A percentile compares a stretch with the other conserved stretches of the same genome.
Evolutionary conservation across 1,139 yeast genomes (phyloP).

Genomic region (Saccharomyces hybrid): DNA sequence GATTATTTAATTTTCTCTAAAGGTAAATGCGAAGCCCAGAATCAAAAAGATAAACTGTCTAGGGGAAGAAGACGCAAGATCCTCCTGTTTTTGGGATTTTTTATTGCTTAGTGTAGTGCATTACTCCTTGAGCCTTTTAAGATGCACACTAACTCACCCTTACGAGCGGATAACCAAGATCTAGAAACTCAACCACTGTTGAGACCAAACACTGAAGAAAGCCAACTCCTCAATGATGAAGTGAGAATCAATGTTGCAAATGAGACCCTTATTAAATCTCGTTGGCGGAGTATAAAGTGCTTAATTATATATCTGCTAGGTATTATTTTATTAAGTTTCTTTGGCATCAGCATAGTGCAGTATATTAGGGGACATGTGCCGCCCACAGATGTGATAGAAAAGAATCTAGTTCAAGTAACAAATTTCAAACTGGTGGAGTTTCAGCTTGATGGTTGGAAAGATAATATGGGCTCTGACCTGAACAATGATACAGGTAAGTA

Average conservation of each 20-base stretch:
- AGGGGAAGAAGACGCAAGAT: neutral
- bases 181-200: conserved; percentile 17
- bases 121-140: neutral
- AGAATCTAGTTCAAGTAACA: conserved; percentile 12
- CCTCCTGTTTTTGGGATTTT: neutral
- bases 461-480: conserved; percentile 9
- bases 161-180: conserved; percentile 6
- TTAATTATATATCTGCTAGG: neutral
- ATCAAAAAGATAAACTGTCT: neutral
- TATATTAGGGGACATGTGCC: neutral
- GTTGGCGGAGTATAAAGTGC: neutral
- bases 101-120: neutral
- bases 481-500: conserved; percentile 19
- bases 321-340: neutral
- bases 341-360: neutral
- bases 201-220: conserved; percentile 1
- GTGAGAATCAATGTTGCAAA: neutral
- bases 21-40: neutral
- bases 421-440: conserved; percentile 17
- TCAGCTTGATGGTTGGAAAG: conserved; percentile 29
- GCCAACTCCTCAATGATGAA: neutral
- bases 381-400: neutral
- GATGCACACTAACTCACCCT: neutral
- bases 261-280: neutral
- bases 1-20: neutral